Base-by-base conservation (phyloP, 1,284 basidiomycete genomes). In the Mycena sp. region DNA sequence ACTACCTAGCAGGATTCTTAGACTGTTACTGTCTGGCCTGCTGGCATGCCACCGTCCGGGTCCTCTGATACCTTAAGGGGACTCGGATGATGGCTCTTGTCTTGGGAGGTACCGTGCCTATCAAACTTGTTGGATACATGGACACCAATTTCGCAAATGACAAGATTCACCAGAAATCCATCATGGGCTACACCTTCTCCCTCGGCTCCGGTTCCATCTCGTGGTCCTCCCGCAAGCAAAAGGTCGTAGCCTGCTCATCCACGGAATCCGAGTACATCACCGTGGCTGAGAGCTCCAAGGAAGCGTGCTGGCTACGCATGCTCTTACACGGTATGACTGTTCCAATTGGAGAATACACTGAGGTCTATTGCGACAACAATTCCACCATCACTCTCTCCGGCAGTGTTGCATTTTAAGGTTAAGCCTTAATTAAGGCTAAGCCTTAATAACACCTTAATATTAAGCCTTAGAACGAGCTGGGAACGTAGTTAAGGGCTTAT, bases 251-350 rank as follows among this genome's bases (percentile, higher is more conserved):
- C 45, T 67, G 67, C 2, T 82, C 80, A 2, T 77, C 78, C 3
- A 73, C 72, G 1, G 79, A 79, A 55, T 75, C 80, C 2, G 80
- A 82, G 67, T 81, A 79, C 61, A 70, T 79, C 41, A 78, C 76
- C 0, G 60, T 73, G 4, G 63, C 72, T 3, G 71, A 77, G n/a
- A 71, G 74, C 0, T 67, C 68, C 0, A 69, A 67, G 17, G 79
- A 83, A 49, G 65, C 71, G 2, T 38, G 74, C 0, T 83, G 77
- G 78, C 63, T 81, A 14, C 53, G 70, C 6, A 66, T 71, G 35
- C 58, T 76, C 1, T 52, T 75, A 25, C 19, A 59, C 1, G 74
- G 75, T 26, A 44, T 75, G 35, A 16, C 23, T 21, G 28, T 6
- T 70, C 67, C 26, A 2, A 37, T 21, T 50, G 32, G n/a, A 0